Evolutionary conservation across 345 rosid genomes (phyloP), one percentile per base, ranked within the genome.

Genomic region (Limnanthes douglasii): DNA sequence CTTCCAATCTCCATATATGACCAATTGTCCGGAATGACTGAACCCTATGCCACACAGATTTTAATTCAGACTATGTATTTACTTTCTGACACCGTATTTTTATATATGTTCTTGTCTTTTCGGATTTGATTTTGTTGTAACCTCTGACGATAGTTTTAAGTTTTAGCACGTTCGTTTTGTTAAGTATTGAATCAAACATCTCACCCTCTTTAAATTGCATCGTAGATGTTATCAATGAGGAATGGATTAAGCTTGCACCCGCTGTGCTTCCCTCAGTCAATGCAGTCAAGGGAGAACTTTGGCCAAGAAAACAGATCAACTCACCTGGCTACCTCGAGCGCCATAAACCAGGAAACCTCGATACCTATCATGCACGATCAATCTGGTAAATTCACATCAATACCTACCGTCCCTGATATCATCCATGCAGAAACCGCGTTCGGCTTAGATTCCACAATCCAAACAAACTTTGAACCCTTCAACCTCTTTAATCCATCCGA

Each of bases 181-280:
- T n/a, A n/a, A n/a, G n/a, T n/a, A n/a, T n/a, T n/a, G n/a, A n/a
- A n/a, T n/a, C n/a, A n/a, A n/a, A n/a, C n/a, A n/a, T n/a, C n/a
- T n/a, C n/a, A n/a, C n/a, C n/a, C n/a, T n/a, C n/a, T n/a, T n/a
- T n/a, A n/a, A n/a, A n/a, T n/a, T n/a, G 10, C 14, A 18, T 53
- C 54, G 33, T 61, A 86, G 96, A 73, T 81, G 84, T 47, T 86
- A 46, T 68, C 94, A 13, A 45, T 78, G 78, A 74, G 78, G 47
- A 86, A 81, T 43, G 96, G 94, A 45, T 26, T 74, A 33, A 70
- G 65, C 37, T 66, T 81, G 41, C 73, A 68, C 46, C 86, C 92
- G 5, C 26, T 70, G 68, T 64, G 64, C 44, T 47, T 81, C 41
- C 81, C 94, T 11, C 75, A 61, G 5, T 74, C 86, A 31, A 37